These are phyloP conservation scores for Debaryomycetaceae sp. DNA, from an alignment of 1,139 yeast genomes.

Conservation along the genomic window DNA sequence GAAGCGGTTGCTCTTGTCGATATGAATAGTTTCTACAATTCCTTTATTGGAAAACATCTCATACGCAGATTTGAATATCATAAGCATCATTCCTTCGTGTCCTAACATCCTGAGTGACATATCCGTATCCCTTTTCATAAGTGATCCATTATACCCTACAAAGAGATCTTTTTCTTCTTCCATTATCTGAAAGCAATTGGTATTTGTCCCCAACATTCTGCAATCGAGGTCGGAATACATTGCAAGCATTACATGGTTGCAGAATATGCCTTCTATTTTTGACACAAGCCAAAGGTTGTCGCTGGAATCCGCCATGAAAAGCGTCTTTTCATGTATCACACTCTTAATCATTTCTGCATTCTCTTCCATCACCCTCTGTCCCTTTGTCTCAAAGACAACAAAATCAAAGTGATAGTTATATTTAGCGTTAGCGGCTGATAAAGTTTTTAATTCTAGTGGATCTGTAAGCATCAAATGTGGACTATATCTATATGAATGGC, in stretches of 20 bases:
- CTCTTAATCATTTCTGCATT: constrained; percentile 5
- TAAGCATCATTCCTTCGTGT: not conserved
- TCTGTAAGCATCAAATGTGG: constrained; percentile 2
- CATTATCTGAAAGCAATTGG: constrained; percentile 7
- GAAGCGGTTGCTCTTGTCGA: not conserved
- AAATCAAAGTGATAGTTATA: constrained; percentile 10
- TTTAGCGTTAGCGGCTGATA: constrained; percentile 5
- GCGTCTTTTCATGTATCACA: constrained; percentile 6
- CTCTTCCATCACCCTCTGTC: constrained; percentile 3
- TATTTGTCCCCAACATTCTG: constrained; percentile 9
- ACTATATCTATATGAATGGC: constrained; percentile 1
- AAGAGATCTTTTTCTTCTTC: constrained; percentile 4
- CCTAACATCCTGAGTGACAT: constrained; percentile 1
- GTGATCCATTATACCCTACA: constrained; percentile 5
- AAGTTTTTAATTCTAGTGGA: constrained; percentile 2
- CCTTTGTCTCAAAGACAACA: constrained; percentile 7
- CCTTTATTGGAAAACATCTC: not conserved
- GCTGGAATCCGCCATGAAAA: constrained; percentile 15
- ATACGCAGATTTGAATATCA: not conserved
- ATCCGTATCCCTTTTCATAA: not conserved
- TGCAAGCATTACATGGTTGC: constrained; percentile 10
- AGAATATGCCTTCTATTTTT: constrained; percentile 7
- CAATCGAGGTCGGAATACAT: constrained; percentile 15
- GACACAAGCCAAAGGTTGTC: constrained; percentile 15
- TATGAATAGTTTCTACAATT: not conserved